Percentiles rank a stretch among this genome's conserved stretches.
These are phyloP conservation scores for Durio zibethinus DNA, from an alignment of 345 rosid genomes.

Conservation along the genomic window DNA sequence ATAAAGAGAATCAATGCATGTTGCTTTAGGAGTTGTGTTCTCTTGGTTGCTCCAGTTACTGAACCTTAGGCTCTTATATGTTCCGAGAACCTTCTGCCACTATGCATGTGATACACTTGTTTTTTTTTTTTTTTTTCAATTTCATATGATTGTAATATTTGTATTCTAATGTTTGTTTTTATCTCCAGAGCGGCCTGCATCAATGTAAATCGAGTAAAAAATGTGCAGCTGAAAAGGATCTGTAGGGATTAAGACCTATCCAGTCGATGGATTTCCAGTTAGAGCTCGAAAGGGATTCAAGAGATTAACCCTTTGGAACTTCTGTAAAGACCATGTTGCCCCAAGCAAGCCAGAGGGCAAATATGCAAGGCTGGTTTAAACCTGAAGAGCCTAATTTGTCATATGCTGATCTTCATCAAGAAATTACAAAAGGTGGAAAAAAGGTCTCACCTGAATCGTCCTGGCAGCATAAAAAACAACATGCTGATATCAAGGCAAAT, in stretches of 20 bases:
- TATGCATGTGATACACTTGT: neutral
- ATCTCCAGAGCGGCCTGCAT: slow-evolving; percentile 16
- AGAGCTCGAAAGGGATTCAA: slow-evolving; percentile 31
- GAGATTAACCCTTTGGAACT: slow-evolving; percentile 29
- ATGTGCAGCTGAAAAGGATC: slow-evolving; percentile 9
- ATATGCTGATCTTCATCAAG: slow-evolving; percentile 44
- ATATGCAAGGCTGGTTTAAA: slow-evolving; percentile 37
- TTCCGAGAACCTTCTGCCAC: neutral
- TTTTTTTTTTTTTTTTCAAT: neutral
- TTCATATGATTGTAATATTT: neutral
- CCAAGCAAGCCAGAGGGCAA: slow-evolving; percentile 27
- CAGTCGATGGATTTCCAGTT: slow-evolving; percentile 42
- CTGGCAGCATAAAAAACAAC: slow-evolving; percentile 27
- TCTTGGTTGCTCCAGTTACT: neutral
- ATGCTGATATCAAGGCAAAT: slow-evolving; percentile 20
- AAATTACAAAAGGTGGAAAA: slow-evolving; percentile 40
- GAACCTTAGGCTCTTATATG: neutral
- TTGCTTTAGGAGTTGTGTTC: neutral
- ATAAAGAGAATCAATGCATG: neutral
- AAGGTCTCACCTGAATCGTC: slow-evolving; percentile 35
- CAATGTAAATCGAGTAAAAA: slow-evolving; percentile 10
- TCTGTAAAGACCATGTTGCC: slow-evolving; percentile 26
- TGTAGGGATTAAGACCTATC: neutral
- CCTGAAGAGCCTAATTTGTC: slow-evolving; percentile 41
- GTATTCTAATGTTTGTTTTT: slow-evolving; percentile 1